Evolutionary conservation across 352 stramenopile genomes (phyloP), one percentile per base, ranked within the genome.

Genomic region (Pseudoperonospora humuli): DNA sequence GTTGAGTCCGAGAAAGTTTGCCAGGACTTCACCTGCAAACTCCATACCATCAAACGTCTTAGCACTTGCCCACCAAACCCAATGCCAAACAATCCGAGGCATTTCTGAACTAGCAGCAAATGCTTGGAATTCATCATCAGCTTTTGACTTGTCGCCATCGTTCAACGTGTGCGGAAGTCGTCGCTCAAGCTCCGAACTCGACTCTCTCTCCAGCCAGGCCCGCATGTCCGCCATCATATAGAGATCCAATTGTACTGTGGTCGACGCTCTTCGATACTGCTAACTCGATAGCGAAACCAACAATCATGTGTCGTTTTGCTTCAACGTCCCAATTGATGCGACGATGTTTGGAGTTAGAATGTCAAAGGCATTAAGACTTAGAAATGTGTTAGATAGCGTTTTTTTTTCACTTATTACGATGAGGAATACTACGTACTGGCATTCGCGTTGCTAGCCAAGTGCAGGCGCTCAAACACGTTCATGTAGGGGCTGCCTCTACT

Each of bases 1-100:
- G n/a, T 72, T 90, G 38, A 93, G 74, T 0, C 80, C 77, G 1
- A 93, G 39, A 50, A 93, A 93, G 39, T 86, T 76, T 25, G 75
- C 77, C 5, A 90, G 33, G 21, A 91, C 73, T 52, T 93, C 81
- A 2, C 78, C 81, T 0, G 64, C 76, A 64, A 93, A 93, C 31
- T 90, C 78, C 48, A 91, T 61, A 1, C 62, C 65, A 32, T 84
- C 68, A 27, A 69, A 85, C 1, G 77, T 77, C 50, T 78, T 89
- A 14, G 57, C 38, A 14, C 80, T 67, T 1, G 71, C 74, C 76
- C 76, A 87, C 40, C 50, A 61, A n/a, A 75, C 45, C 76, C 72
- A 89, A 5, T 70, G 43, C 75, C 70, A 87, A 15, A 54, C 55
- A n/a, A 72, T 43, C 13, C 57, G 51, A 20, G 45, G 25, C 13